Conservation (phyloP, 495 filamentous ascomycete genomes). For the Penicillium nucicola region DNA sequence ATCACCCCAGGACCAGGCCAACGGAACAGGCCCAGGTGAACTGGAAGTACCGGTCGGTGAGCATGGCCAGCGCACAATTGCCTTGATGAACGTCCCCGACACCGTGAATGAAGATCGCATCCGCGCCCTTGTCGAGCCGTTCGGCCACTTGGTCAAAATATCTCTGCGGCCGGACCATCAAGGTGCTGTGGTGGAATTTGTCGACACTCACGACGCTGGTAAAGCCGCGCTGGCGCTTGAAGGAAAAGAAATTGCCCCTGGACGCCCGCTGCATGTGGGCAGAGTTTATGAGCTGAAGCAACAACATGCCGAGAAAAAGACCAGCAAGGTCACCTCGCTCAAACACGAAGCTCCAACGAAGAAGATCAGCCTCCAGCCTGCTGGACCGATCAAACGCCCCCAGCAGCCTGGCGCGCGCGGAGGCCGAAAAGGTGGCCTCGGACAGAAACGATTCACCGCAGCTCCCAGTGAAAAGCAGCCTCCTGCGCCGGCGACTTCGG, state of each 20-base stretch:
- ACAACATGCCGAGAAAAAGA: conserved; percentile 55
- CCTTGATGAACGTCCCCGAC: conserved; percentile 60
- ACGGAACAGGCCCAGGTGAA: conserved; percentile 23
- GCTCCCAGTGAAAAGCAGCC: background rate
- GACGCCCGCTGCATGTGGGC: conserved; percentile 65
- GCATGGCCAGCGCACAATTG: conserved; percentile 51
- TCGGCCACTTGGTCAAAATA: conserved; percentile 53
- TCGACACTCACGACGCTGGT: conserved; percentile 64
- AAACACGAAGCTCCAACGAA: conserved; percentile 35
- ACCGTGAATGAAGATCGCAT: conserved; percentile 64
- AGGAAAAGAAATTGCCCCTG: conserved; percentile 62
- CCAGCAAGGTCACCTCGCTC: conserved; percentile 41
- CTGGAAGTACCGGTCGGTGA: conserved; percentile 31
- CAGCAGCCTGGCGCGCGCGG: conserved; percentile 45
- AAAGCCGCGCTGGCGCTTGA: conserved; percentile 74
- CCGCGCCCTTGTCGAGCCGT: conserved; percentile 57
- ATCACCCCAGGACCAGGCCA: conserved; percentile 36
- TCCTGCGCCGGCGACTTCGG: conserved; percentile 30
- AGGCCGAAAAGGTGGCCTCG: conserved; percentile 51
- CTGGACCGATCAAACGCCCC: conserved; percentile 56
- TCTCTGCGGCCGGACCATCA: conserved; percentile 66
- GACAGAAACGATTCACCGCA: conserved; percentile 49
- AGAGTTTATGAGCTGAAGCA: conserved; percentile 65
- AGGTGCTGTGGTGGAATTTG: conserved; percentile 86
- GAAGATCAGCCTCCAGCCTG: conserved; percentile 44